phyloP scores from a whole-genome alignment of 129 eudicot genomes.

The Lonicera japonica region DNA sequence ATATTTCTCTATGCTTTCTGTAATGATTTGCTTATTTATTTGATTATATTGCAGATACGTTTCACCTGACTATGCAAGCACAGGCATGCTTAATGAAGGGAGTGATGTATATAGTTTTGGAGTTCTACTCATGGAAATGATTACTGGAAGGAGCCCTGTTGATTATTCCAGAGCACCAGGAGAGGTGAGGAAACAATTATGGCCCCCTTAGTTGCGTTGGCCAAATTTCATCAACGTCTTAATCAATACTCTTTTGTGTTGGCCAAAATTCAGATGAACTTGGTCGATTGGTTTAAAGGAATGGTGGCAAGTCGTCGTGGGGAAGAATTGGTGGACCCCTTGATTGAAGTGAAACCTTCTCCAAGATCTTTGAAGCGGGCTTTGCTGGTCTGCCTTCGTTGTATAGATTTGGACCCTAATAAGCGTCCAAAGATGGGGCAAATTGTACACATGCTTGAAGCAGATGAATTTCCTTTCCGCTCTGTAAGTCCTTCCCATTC shows the following conservation, averaged over 20 bases:
- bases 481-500: slow-evolving; percentile 35
- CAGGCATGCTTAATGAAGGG: slow-evolving; percentile 85
- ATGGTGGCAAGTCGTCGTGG: slow-evolving; percentile 90
- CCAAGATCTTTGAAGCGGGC: slow-evolving; percentile 84
- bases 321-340: slow-evolving; percentile 76
- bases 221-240: neutral
- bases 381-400: slow-evolving; percentile 82
- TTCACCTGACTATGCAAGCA: slow-evolving; percentile 93
- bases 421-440: slow-evolving; percentile 96
- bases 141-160: slow-evolving; percentile 89
- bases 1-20: neutral
- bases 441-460: slow-evolving; percentile 91
- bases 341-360: slow-evolving; percentile 59
- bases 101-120: slow-evolving; percentile 95
- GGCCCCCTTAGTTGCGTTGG: neutral
- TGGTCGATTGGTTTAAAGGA: slow-evolving; percentile 96
- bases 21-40: neutral
- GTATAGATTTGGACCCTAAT: slow-evolving; percentile 81
- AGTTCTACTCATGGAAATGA: slow-evolving; percentile 83
- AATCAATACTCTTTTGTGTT: slow-evolving; percentile 7
- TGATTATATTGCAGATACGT: slow-evolving; percentile 52
- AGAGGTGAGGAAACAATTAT: slow-evolving; percentile 40
- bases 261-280: slow-evolving; percentile 70
- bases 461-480: slow-evolving; percentile 80
- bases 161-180: slow-evolving; percentile 94